Evolutionary conservation across 1,284 basidiomycete species (phyloP).

Genomic region (Sporisorium graminicola): DNA sequence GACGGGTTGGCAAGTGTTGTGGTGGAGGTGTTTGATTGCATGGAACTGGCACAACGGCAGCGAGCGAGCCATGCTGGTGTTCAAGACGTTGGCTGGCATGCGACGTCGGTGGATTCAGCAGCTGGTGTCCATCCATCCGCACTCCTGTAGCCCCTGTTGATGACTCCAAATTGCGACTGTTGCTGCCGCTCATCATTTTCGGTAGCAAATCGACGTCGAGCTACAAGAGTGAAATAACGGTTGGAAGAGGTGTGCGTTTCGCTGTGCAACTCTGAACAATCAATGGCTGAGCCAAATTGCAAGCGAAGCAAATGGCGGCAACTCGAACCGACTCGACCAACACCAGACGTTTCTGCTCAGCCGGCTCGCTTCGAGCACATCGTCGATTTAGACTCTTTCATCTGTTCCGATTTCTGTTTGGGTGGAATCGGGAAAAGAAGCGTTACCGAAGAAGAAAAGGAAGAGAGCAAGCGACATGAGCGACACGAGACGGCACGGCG

Average conservation of each 20-base stretch:
- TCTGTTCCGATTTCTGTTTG: no score
- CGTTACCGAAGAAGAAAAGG: slow-evolving; percentile 1
- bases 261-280: background rate
- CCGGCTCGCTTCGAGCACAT: background rate
- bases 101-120: background rate
- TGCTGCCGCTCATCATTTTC: no score
- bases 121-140: background rate
- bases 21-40: background rate
- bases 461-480: background rate
- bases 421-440: slow-evolving; percentile 2
- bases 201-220: no score
- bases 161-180: no score
- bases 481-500: no score
- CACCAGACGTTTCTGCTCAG: no score
- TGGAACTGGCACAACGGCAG: background rate
- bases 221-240: no score
- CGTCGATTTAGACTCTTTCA: slow-evolving; percentile 2
- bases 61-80: no score
- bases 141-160: no score
- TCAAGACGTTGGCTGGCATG: no score
- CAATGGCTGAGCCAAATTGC: background rate
- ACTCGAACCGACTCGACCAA: no score
- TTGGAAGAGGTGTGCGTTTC: background rate
- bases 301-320: background rate
- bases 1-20: background rate